These are phyloP conservation scores for Dipodascus albidus DNA, from an alignment of 805 yeast species.

Conservation along the genomic window DNA sequence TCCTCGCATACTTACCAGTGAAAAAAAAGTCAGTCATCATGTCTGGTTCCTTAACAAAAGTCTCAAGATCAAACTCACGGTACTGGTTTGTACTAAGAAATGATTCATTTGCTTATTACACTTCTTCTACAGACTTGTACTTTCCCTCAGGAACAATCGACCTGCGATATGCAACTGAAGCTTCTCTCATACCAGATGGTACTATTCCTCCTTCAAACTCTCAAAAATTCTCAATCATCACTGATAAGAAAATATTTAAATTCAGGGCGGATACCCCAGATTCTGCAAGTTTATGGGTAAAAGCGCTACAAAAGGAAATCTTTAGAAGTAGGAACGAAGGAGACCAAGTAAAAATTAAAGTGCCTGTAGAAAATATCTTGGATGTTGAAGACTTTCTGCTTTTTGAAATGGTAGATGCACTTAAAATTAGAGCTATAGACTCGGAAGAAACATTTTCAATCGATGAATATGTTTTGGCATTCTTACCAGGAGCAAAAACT, in stretches of 20 bases:
- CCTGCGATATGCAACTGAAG: conserved; percentile 48
- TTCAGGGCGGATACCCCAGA: conserved; percentile 65
- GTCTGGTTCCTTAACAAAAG: conserved; percentile 41
- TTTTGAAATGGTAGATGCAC: conserved; percentile 42
- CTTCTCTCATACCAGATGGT: conserved; percentile 35
- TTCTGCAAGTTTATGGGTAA: conserved; percentile 74
- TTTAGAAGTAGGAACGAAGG: conserved; percentile 63
- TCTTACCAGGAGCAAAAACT: conserved; percentile 31
- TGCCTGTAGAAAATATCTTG: conserved; percentile 59
- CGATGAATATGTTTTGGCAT: conserved; percentile 63
- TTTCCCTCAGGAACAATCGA: conserved; percentile 74
- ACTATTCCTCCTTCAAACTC: conserved; percentile 14
- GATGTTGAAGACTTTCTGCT: conserved; percentile 48
- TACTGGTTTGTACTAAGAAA: conserved; percentile 75
- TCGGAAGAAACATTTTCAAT: conserved; percentile 39
- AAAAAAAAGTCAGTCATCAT: conserved; percentile 32
- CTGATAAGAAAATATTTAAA: conserved; percentile 45
- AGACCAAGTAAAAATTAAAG: conserved; percentile 62
- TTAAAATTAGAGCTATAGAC: conserved; percentile 53
- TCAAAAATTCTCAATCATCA: conserved; percentile 39
- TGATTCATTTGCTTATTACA: conserved; percentile 56
- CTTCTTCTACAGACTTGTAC: conserved; percentile 66
- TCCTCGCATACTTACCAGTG: conserved; percentile 70
- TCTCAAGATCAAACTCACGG: conserved; percentile 33
- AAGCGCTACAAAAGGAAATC: conserved; percentile 58